phyloP scores from a whole-genome alignment of 2,329 filamentous ascomycete species.

The Nothophoma quercina region DNA sequence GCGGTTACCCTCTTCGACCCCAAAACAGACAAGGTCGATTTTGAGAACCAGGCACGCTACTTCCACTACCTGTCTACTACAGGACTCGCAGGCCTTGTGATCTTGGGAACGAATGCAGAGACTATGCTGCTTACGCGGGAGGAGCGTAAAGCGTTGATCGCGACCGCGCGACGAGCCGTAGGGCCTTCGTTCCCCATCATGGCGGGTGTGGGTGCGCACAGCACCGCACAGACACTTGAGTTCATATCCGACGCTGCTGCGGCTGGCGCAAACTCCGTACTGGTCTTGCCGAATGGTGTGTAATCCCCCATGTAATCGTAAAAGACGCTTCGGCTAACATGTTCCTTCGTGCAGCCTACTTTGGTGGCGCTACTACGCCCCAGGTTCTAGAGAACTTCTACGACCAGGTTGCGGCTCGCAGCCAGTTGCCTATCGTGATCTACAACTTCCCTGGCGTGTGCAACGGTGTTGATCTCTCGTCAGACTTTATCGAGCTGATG shows the following conservation, averaged over 20 bases:
- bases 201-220: slow-evolving; percentile 51
- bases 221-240: slow-evolving; percentile 51
- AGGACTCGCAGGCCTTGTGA: slow-evolving; percentile 52
- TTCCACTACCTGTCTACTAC: slow-evolving; percentile 52
- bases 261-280: slow-evolving; percentile 50
- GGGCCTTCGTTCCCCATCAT: slow-evolving; percentile 51
- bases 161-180: slow-evolving; percentile 48
- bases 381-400: slow-evolving; percentile 53
- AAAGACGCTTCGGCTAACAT: not conserved
- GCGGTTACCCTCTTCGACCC: slow-evolving; percentile 54
- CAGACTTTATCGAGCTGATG: slow-evolving; percentile 67
- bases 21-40: slow-evolving; percentile 46
- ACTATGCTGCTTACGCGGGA: slow-evolving; percentile 52
- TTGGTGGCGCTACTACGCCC: slow-evolving; percentile 43
- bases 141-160: slow-evolving; percentile 49
- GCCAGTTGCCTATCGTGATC: slow-evolving; percentile 69
- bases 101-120: slow-evolving; percentile 53
- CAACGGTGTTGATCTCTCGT: slow-evolving; percentile 71
- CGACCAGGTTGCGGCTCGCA: slow-evolving; percentile 60
- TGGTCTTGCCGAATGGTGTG: slow-evolving; percentile 52
- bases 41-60: slow-evolving; percentile 50
- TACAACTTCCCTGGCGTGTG: slow-evolving; percentile 75
- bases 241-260: slow-evolving; percentile 49
- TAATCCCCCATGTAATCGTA: not conserved
- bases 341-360: no score